phyloP scores from a whole-genome alignment of 202 grass and related monocot species.

The Musa balbisiana region DNA sequence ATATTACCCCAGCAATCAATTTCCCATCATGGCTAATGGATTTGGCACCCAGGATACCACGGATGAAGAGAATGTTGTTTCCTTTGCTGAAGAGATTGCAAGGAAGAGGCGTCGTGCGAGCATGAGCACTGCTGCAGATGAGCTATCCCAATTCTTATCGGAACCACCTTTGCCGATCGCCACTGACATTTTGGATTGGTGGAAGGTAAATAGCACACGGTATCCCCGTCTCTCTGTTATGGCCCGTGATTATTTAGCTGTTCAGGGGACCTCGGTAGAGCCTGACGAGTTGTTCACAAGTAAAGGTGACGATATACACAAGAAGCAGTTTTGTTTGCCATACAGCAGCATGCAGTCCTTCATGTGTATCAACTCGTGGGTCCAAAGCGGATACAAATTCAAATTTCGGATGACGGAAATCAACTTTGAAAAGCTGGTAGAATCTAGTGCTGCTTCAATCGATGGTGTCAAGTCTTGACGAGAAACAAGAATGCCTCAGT shows the following conservation, averaged over 20 bases:
- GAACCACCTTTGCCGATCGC: conserved; percentile 69
- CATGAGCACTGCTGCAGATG: conserved; percentile 56
- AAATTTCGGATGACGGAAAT: conserved; percentile 55
- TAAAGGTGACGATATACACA: conserved; percentile 58
- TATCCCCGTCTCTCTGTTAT: conserved; percentile 79
- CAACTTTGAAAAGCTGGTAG: conserved; percentile 58
- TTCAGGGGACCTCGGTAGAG: conserved; percentile 73
- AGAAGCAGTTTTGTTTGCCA: conserved; percentile 67
- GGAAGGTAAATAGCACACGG: conserved; percentile 66
- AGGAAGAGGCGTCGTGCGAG: conserved; percentile 59
- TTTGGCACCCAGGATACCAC: conserved; percentile 32
- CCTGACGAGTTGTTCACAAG: conserved; percentile 81
- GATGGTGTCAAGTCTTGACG: conserved; percentile 17
- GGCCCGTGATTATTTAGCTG: conserved; percentile 85
- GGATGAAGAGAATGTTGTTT: conserved; percentile 48
- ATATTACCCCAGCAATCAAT: conserved; percentile 64
- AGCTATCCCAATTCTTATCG: conserved; percentile 68
- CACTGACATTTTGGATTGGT: conserved; percentile 78
- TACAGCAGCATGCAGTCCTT: conserved; percentile 47
- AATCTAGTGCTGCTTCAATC: conserved; percentile 32
- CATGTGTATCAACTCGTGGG: conserved; percentile 72
- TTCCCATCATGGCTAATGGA: conserved; percentile 40
- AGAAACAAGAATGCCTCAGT: conserved; percentile 3
- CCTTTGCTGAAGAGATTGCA: conserved; percentile 95
- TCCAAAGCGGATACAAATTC: conserved; percentile 71